phyloP scores from a whole-genome alignment of 176 grass and related monocot genomes.

The Neostapfia colusana region DNA sequence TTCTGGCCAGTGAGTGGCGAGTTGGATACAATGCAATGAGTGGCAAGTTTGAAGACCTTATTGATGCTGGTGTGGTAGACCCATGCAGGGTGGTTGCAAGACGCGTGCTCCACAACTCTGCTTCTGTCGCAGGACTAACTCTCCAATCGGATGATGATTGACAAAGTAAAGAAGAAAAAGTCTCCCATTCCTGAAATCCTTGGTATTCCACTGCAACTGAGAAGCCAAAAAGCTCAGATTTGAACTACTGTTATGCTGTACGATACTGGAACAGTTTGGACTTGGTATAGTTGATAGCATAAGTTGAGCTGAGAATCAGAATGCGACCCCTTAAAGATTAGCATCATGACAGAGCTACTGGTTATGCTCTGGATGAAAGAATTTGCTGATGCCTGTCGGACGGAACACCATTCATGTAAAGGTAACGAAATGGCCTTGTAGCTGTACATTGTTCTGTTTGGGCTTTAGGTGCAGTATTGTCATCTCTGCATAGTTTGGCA shows the following conservation, averaged over 20 bases:
- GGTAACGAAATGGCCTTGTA: background rate
- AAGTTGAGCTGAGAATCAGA: background rate
- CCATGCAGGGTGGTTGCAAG: conserved; percentile 74
- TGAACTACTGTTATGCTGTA: background rate
- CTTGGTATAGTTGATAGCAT: background rate
- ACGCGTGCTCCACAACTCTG: conserved; percentile 78
- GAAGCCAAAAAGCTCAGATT: conserved; percentile 37
- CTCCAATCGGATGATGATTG: conserved; percentile 80
- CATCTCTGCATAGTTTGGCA: background rate
- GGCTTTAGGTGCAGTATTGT: background rate
- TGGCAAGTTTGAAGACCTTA: conserved; percentile 63
- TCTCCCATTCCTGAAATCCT: conserved; percentile 58
- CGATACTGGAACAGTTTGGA: background rate
- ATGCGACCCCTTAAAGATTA: background rate
- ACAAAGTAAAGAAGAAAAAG: conserved; percentile 70
- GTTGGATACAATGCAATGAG: conserved; percentile 86
- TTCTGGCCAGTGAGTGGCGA: conserved; percentile 60
- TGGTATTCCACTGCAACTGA: conserved; percentile 53
- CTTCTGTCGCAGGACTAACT: conserved; percentile 74
- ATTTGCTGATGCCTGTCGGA: background rate
- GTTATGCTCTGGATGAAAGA: background rate
- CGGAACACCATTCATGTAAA: background rate
- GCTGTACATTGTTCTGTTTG: background rate
- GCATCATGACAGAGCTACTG: background rate
- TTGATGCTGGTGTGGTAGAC: conserved; percentile 74